These are phyloP conservation scores for Knoxdaviesia proteae DNA, from an alignment of 2,329 filamentous ascomycete species.

Conservation along the genomic window DNA sequence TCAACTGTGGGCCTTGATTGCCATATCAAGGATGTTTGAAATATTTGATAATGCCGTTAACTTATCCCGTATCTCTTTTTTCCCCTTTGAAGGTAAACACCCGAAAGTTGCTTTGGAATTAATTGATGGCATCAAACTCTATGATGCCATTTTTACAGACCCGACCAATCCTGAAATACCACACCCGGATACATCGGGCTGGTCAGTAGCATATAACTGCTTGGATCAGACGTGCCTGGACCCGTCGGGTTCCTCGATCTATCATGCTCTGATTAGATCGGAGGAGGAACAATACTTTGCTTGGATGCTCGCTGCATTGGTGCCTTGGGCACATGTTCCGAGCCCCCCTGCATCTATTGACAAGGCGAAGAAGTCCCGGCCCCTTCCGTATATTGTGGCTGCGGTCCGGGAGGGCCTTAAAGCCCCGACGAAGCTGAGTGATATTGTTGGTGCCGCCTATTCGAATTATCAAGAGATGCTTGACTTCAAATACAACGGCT, in stretches of 20 bases:
- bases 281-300: conserved; percentile 47
- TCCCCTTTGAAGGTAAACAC: conserved; percentile 23
- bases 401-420: conserved; percentile 63
- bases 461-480: conserved; percentile 43
- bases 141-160: conserved; percentile 54
- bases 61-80: neutral
- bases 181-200: conserved; percentile 35
- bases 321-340: conserved; percentile 44
- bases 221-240: conserved; percentile 29
- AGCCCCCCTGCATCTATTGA: conserved; percentile 19
- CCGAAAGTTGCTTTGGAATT: conserved; percentile 41
- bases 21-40: neutral
- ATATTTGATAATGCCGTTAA: neutral
- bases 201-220: conserved; percentile 42
- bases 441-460: conserved; percentile 43
- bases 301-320: conserved; percentile 57
- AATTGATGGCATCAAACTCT: conserved; percentile 46
- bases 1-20: neutral
- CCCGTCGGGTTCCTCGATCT: conserved; percentile 23
- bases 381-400: conserved; percentile 26
- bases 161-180: conserved; percentile 31
- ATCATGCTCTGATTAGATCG: conserved; percentile 35
- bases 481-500: conserved; percentile 31
- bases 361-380: conserved; percentile 25
- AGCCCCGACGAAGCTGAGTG: conserved; percentile 53